Evolutionary conservation across 257 asterid species (phyloP).

Genomic region (Marsdenia floribunda): DNA sequence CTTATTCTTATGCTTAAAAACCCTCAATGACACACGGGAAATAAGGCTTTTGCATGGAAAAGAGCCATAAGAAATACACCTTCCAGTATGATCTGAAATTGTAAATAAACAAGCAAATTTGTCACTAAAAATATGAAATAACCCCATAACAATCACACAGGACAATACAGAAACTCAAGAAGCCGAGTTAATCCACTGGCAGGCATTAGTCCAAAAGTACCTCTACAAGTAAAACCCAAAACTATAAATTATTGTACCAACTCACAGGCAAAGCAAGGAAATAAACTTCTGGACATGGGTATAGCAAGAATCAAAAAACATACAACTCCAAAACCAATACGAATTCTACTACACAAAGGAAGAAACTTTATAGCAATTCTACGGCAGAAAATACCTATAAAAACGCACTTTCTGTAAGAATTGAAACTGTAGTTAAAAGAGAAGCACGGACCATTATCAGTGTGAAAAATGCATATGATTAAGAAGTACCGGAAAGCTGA

Average conservation of each 20-base stretch:
- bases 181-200: neutral
- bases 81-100: neutral
- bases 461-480: neutral
- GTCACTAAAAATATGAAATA: neutral
- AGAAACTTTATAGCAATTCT: neutral
- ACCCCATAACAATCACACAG: neutral
- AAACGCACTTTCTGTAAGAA: neutral
- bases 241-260: neutral
- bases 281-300: neutral
- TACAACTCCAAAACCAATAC: neutral
- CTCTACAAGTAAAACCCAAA: neutral
- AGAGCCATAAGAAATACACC: neutral
- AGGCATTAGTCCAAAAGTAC: neutral
- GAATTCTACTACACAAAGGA: neutral
- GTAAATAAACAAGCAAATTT: neutral
- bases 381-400: neutral
- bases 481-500: conserved; percentile 34
- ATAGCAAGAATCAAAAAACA: neutral
- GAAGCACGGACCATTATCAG: neutral
- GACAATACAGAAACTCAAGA: neutral
- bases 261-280: neutral
- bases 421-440: neutral
- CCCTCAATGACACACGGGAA: neutral
- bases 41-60: neutral
- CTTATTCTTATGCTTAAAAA: neutral